A percentile compares a stretch with the other conserved stretches of the same genome.
These are phyloP conservation scores for Podosphaera fusca DNA, from an alignment of 2,329 filamentous ascomycete genomes.

Conservation along the genomic window DNA sequence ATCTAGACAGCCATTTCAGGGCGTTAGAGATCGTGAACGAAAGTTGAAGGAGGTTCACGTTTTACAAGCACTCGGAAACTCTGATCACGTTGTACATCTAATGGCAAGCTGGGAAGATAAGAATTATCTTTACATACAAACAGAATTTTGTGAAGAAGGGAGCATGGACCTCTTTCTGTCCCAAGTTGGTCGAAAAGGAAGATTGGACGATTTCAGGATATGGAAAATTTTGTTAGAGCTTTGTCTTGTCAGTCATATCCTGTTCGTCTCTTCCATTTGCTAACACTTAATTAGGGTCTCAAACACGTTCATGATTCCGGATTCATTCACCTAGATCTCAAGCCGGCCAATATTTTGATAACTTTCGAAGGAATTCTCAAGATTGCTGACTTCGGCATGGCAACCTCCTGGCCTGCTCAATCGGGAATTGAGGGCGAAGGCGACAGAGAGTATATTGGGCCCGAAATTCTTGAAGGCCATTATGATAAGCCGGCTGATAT, in stretches of 20 bases:
- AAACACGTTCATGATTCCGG: slow-evolving; percentile 75
- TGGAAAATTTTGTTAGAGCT: slow-evolving; percentile 93
- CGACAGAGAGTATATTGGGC: slow-evolving; percentile 87
- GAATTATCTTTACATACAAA: slow-evolving; percentile 82
- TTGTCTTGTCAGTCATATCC: slow-evolving; percentile 37
- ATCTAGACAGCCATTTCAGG: slow-evolving; percentile 56
- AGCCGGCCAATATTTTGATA: slow-evolving; percentile 66
- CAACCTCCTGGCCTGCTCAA: slow-evolving; percentile 53
- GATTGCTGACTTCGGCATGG: slow-evolving; percentile 71
- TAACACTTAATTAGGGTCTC: slow-evolving; percentile 38
- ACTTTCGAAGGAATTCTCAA: slow-evolving; percentile 63
- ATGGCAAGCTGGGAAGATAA: slow-evolving; percentile 74
- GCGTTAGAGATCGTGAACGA: slow-evolving; percentile 54
- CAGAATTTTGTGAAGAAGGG: slow-evolving; percentile 87
- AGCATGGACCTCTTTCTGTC: slow-evolving; percentile 69
- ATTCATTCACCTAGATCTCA: slow-evolving; percentile 68
- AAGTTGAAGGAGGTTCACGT: slow-evolving; percentile 70
- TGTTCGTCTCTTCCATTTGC: slow-evolving; percentile 1
- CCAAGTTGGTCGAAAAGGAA: slow-evolving; percentile 60
- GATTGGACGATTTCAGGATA: slow-evolving; percentile 89
- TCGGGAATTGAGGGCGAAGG: slow-evolving; percentile 71
- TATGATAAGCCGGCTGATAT: slow-evolving; percentile 84
- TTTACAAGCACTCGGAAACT: slow-evolving; percentile 50
- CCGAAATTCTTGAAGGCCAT: slow-evolving; percentile 67
- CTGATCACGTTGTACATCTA: slow-evolving; percentile 69